Evolutionary conservation across 495 filamentous ascomycete genomes (phyloP).

Genomic region (Lichenothelia convexa): DNA sequence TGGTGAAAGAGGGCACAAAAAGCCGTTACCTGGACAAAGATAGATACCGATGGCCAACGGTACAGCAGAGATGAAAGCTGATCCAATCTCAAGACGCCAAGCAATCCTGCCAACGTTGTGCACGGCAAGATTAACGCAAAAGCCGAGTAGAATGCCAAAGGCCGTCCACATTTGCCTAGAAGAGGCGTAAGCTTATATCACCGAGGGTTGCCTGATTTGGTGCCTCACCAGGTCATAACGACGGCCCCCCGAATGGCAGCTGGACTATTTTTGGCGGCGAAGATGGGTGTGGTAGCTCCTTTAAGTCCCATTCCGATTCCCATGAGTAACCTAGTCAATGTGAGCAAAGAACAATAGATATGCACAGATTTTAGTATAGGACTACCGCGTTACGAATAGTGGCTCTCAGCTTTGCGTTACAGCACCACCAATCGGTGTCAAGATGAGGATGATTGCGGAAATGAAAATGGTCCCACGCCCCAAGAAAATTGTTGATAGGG

Average conservation of each 20-base stretch:
- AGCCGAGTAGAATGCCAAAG: slow-evolving; percentile 8
- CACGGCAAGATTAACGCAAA: slow-evolving; percentile 2
- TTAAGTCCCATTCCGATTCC: slow-evolving; percentile 13
- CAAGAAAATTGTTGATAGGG: slow-evolving; percentile 34
- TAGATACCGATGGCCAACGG: slow-evolving; percentile 6
- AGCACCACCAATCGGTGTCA: slow-evolving; percentile 30
- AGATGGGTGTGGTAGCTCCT: slow-evolving; percentile 7
- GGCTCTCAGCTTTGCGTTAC: slow-evolving; percentile 35
- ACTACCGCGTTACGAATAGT: too few relatives aligned
- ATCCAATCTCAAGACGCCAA: background rate
- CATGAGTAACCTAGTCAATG: slow-evolving; percentile 21
- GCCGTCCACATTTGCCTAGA: slow-evolving; percentile 30
- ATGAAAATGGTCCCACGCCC: slow-evolving; percentile 45
- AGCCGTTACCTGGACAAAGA: background rate
- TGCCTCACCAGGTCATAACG: slow-evolving; percentile 1
- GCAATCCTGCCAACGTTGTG: background rate
- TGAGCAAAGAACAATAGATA: too few relatives aligned
- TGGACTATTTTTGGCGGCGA: slow-evolving; percentile 1
- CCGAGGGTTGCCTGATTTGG: too few relatives aligned
- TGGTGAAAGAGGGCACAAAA: too few relatives aligned
- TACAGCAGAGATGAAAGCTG: slow-evolving; percentile 4
- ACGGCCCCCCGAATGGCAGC: slow-evolving; percentile 1
- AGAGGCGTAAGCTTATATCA: too few relatives aligned
- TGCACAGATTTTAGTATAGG: too few relatives aligned
- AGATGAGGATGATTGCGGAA: slow-evolving; percentile 37